Conservation (phyloP, 495 filamentous ascomycete species). For the Entonaema liquescens region DNA sequence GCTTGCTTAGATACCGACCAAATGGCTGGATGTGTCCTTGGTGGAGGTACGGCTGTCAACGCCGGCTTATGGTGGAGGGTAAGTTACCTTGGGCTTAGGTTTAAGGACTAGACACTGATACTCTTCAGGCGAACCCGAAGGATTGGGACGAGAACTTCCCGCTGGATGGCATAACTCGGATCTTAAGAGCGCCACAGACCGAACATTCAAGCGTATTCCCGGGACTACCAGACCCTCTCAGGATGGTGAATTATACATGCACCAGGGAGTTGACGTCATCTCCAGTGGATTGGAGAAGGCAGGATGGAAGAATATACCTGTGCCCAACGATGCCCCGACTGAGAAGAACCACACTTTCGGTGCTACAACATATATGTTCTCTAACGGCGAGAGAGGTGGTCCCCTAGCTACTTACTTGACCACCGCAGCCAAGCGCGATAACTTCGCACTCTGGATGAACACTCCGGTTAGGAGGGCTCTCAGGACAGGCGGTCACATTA, state of each 20-base stretch:
- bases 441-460: conserved; percentile 76
- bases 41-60: conserved; percentile 79
- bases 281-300: conserved; percentile 60
- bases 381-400: conserved; percentile 70
- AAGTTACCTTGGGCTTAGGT: conserved; percentile 26
- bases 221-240: conserved; percentile 72
- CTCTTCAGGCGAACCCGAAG: conserved; percentile 51
- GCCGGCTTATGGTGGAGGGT: conserved; percentile 67
- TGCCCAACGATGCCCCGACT: conserved; percentile 66
- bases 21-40: conserved; percentile 82
- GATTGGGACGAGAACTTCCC: conserved; percentile 84
- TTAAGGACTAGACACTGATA: conserved; percentile 6
- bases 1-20: conserved; percentile 75
- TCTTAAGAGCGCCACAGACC: conserved; percentile 64
- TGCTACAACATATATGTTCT: conserved; percentile 74
- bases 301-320: conserved; percentile 70
- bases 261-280: conserved; percentile 70
- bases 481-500: conserved; percentile 67
- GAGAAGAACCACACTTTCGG: conserved; percentile 73
- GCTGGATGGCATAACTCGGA: conserved; percentile 74
- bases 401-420: conserved; percentile 79
- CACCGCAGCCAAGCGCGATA: conserved; percentile 64
- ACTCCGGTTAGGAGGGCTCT: conserved; percentile 72
- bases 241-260: conserved; percentile 74
- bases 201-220: conserved; percentile 76